These are phyloP conservation scores for Cystofilobasidium ferigula DNA, from an alignment of 768 basidiomycete genomes.

Conservation along the genomic window DNA sequence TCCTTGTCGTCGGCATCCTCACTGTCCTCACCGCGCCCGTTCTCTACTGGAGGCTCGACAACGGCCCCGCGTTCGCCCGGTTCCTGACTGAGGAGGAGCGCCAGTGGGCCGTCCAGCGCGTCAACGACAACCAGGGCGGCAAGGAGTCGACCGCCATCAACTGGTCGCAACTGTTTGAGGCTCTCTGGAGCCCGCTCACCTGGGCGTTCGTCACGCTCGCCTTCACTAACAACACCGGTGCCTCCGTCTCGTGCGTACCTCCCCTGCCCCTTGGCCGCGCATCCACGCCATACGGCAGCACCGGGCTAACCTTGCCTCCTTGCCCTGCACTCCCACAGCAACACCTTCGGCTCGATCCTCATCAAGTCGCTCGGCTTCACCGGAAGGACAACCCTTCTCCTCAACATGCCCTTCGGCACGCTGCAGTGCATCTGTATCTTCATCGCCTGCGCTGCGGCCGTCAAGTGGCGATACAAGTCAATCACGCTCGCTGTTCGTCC, in stretches of 20 bases:
- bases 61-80: constrained; percentile 27
- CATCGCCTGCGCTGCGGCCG: constrained; percentile 37
- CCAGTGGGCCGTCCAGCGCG: constrained; percentile 30
- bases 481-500: constrained; percentile 8
- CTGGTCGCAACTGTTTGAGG: constrained; percentile 27
- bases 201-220: constrained; percentile 27
- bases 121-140: constrained; percentile 29
- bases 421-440: constrained; percentile 43
- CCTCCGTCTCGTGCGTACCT: background rate
- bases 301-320: background rate
- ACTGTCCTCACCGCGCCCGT: constrained; percentile 37
- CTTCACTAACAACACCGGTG: constrained; percentile 25
- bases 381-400: constrained; percentile 43
- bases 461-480: constrained; percentile 23
- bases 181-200: constrained; percentile 20
- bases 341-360: constrained; percentile 44
- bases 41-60: constrained; percentile 28
- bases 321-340: background rate
- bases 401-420: constrained; percentile 43
- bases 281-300: no score
- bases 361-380: constrained; percentile 44
- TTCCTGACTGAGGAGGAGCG: constrained; percentile 32
- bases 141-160: constrained; percentile 20
- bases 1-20: constrained; percentile 43
- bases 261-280: background rate